Percentiles rank a stretch among this genome's conserved stretches.
phyloP scores from a whole-genome alignment of 1,284 basidiomycete species.

The Ustilago cynodontis region DNA sequence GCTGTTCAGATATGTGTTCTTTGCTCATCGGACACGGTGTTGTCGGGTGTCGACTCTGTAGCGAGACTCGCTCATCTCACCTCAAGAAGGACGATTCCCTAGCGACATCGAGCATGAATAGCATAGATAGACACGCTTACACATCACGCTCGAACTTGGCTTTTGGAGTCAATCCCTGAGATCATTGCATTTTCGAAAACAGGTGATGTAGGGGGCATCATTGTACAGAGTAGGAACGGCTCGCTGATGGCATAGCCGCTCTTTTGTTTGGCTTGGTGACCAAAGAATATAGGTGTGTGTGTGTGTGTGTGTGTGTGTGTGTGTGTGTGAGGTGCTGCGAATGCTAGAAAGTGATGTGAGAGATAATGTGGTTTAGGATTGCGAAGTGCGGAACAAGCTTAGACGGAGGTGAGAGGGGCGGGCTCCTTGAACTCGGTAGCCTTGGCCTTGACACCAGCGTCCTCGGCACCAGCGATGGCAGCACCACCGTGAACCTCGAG shows the following conservation, averaged over 20 bases:
- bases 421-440: conserved; percentile 92
- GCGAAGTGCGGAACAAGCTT: conserved; percentile 34
- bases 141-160: not conserved
- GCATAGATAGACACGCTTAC: too few relatives aligned
- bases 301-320: not conserved
- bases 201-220: conserved; percentile 37
- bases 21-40: too few relatives aligned
- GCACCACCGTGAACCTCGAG: conserved; percentile 91
- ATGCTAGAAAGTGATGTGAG: conserved; percentile 1
- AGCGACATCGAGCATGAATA: too few relatives aligned
- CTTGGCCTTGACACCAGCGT: conserved; percentile 85
- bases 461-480: conserved; percentile 73
- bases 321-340: conserved; percentile 9
- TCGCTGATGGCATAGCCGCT: conserved; percentile 17
- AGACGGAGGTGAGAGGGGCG: conserved; percentile 81
- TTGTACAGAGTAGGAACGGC: conserved; percentile 42
- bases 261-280: conserved; percentile 28
- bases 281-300: conserved; percentile 19
- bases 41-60: too few relatives aligned
- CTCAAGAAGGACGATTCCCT: too few relatives aligned
- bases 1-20: too few relatives aligned
- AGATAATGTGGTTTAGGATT: not conserved
- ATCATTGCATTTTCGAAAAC: conserved; percentile 43
- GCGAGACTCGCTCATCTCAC: too few relatives aligned
- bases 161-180: conserved; percentile 50